Base-by-base conservation (phyloP, 305 asterid genomes). In the Fraxinus xanthoxyloides region DNA sequence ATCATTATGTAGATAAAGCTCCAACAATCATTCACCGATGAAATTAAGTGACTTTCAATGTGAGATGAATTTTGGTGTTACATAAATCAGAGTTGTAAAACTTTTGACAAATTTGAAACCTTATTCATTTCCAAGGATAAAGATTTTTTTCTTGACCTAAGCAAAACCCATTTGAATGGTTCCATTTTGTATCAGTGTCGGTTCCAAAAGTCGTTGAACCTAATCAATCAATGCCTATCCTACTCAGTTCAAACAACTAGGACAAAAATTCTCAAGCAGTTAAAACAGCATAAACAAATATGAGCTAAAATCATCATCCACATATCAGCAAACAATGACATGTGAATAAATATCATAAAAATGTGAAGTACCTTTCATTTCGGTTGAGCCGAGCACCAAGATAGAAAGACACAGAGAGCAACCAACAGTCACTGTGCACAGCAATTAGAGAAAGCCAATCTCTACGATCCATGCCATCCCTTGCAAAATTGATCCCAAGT, bases 371-470 rank as follows among this genome's bases (percentile, higher is more conserved):
- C 97, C 98, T 93, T 46, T 93, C 98, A 65, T 92, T 92, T 77
- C 97, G 89, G 84, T 92, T 95, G 84, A 95, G 91, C 83, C 92
- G 92, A 82, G 98, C 97, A 12, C 98, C 99, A 75, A 91, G 94
- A 85, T 93, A 95, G 87, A 92, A 95, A 81, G 97, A 91, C 76
- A 95, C 95, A 19, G 98, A 89, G 75, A 95, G 97, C 89, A 93
- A 84, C 98, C 98, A 95, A 28, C 95, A 88, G 83, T 95, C 98
- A 70, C 97, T 92, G 85, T 95, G 97, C 87, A 95, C 93, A 80
- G 98, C 95, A 84, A 95, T 95, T 84, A 93, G 87, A 6, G 96
- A 91, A 83, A 95, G 90, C 98, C 99, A 93, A 80, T 95, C 99
- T 80, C 94, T 90, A 67, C 94, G 88, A 48, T 88, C 87, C 99